Evolutionary conservation across 495 filamentous ascomycete genomes (phyloP), one percentile per base, ranked within the genome.

Genomic region (Trichoderma virens): DNA sequence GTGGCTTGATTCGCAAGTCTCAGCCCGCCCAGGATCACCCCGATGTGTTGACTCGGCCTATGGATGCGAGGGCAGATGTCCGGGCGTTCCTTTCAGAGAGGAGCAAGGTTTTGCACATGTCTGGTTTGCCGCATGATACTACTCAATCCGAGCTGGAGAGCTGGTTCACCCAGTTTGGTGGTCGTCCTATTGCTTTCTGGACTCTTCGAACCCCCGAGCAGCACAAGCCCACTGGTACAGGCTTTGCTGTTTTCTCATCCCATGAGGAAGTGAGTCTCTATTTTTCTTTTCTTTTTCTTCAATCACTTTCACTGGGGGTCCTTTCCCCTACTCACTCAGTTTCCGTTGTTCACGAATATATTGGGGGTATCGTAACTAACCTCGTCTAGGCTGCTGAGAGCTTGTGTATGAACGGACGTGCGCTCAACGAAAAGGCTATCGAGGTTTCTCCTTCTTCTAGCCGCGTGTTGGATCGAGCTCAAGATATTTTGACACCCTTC

Each of bases 131-230:
- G 45, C 94, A 98, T 72, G 94, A 98, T 71, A 98, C 94, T 30
- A 98, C 94, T 2, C 94, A 98, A 77, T 97, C 92, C 18, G 94
- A 98, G 76, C 81, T 98, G 38, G 94, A 98, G 78, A 96, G 91
- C 75, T 98, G 94, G 94, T 98, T 97, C 75, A 98, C 94, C 28
- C 94, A 98, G 73, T 98, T 96, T 70, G 93, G 94, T 64, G 94
- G 94, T 51, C 90, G 94, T 20, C 94, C 94, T n/a, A 98, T 98
- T 79, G 93, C 93, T 25, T 98, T 98, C 77, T 98, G 93, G 93
- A 98, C 94, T 23, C 81, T 98, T 62, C 91, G 94, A 47, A 98
- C 94, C 25, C 94, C 94, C 13, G 94, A 98, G 74, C 94, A 98
- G 75, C 93, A 97, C 78, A 98, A 98, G 80, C 94, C 94, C 23